Evolutionary conservation across 2,329 filamentous ascomycete species (phyloP).

Genomic region (Aspergillus pseudotamarii): DNA sequence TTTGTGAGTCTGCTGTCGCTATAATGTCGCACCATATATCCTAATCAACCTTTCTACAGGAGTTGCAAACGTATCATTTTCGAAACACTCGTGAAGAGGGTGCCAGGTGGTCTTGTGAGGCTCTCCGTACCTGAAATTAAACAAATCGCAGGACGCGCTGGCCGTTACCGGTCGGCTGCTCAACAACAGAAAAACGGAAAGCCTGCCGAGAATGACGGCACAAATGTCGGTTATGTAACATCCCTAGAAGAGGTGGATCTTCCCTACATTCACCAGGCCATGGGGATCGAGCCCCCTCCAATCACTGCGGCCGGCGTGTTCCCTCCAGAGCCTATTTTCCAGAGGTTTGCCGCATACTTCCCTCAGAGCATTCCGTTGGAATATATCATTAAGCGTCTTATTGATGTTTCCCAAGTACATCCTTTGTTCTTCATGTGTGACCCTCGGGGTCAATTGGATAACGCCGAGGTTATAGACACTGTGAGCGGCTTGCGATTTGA

Average conservation of each 20-base stretch:
- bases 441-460: conserved; percentile 62
- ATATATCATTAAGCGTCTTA: conserved; percentile 76
- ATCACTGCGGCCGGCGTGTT: conserved; percentile 73
- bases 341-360: conserved; percentile 80
- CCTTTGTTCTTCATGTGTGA: conserved; percentile 71
- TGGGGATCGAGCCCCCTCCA: conserved; percentile 65
- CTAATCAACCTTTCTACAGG: conserved; percentile 38
- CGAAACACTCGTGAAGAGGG: conserved; percentile 73
- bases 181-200: conserved; percentile 46
- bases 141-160: conserved; percentile 91
- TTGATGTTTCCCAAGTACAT: conserved; percentile 67
- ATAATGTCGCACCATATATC: not conserved
- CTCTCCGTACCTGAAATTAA: conserved; percentile 80
- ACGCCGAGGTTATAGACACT: conserved; percentile 75
- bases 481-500: conserved; percentile 67
- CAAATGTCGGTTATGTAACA: conserved; percentile 72
- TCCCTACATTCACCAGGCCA: conserved; percentile 61
- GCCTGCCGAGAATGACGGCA: conserved; percentile 20
- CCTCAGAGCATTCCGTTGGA: conserved; percentile 78
- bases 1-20: conserved; percentile 57
- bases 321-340: conserved; percentile 70
- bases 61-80: conserved; percentile 88
- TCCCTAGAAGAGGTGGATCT: conserved; percentile 74
- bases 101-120: conserved; percentile 59
- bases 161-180: conserved; percentile 75